Evolutionary conservation across 2,329 filamentous ascomycete species (phyloP).

Genomic region (Ceratocystis smalleyi): DNA sequence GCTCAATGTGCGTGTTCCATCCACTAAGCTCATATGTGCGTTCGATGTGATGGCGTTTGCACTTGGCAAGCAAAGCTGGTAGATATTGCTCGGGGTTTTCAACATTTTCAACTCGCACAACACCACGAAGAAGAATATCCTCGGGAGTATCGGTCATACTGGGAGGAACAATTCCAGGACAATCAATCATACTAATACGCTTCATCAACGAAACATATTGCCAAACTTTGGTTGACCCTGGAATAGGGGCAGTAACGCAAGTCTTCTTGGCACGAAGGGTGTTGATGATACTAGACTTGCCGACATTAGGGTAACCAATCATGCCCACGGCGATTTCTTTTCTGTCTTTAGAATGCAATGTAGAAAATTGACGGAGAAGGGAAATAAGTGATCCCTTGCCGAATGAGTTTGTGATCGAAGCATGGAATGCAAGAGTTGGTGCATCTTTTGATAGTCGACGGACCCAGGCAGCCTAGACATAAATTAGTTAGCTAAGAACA

Average conservation of each 20-base stretch:
- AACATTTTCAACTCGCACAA: slow-evolving; percentile 89
- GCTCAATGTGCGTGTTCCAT: slow-evolving; percentile 61
- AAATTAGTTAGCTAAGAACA: slow-evolving; percentile 18
- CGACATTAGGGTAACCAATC: slow-evolving; percentile 66
- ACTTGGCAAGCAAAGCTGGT: slow-evolving; percentile 59
- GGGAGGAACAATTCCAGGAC: slow-evolving; percentile 87
- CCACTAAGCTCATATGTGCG: slow-evolving; percentile 80
- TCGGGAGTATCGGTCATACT: slow-evolving; percentile 69
- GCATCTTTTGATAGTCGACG: slow-evolving; percentile 75
- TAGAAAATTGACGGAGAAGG: slow-evolving; percentile 81
- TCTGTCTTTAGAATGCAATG: slow-evolving; percentile 61
- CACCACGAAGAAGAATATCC: slow-evolving; percentile 77
- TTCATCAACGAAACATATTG: slow-evolving; percentile 95
- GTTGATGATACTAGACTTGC: slow-evolving; percentile 96
- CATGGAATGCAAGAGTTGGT: slow-evolving; percentile 87
- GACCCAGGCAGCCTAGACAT: slow-evolving; percentile 73
- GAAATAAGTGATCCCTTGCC: slow-evolving; percentile 90
- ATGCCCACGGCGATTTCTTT: slow-evolving; percentile 92
- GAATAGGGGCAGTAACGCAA: slow-evolving; percentile 82
- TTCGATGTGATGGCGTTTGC: slow-evolving; percentile 77
- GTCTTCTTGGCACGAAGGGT: slow-evolving; percentile 89
- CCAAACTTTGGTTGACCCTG: slow-evolving; percentile 78
- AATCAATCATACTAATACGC: slow-evolving; percentile 80
- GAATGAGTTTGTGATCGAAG: slow-evolving; percentile 88
- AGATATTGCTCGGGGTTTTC: slow-evolving; percentile 96